These are phyloP conservation scores for Pachysandra terminalis DNA, from an alignment of 164 flowering plant genomes.

Conservation along the genomic window DNA sequence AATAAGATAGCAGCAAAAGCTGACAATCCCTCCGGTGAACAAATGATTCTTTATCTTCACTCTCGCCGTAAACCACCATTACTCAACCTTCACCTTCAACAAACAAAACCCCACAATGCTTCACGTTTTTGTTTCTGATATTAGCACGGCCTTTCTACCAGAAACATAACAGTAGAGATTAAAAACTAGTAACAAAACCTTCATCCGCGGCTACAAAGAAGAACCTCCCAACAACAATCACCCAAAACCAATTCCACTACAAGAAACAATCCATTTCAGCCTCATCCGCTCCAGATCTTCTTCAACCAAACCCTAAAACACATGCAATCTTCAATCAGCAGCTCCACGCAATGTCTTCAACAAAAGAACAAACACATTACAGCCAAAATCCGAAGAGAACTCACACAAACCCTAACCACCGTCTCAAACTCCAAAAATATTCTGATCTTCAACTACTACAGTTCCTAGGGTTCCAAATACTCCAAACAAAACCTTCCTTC, in stretches of 20 bases:
- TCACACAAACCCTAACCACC: not conserved
- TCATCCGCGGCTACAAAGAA: not conserved
- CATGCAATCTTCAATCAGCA: conserved; percentile 5
- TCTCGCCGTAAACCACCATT: conserved; percentile 21
- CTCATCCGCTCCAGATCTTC: conserved; percentile 32
- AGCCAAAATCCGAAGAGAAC: not conserved
- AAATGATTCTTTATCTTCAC: conserved; percentile 6
- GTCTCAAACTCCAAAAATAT: not conserved
- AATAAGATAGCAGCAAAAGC: conserved; percentile 9
- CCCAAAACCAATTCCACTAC: conserved; percentile 46
- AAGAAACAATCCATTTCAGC: conserved; percentile 34
- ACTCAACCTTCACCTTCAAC: conserved; percentile 2
- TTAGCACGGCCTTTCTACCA: not conserved
- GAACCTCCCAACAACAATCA: conserved; percentile 24
- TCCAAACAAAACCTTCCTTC: not conserved
- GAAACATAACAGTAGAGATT: not conserved
- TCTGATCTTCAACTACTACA: not conserved
- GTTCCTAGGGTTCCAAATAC: conserved; percentile 7
- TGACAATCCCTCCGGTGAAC: not conserved
- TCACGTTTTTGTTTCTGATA: not conserved
- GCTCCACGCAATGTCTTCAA: not conserved
- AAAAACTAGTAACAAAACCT: not conserved
- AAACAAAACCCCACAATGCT: conserved; percentile 7
- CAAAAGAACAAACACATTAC: not conserved
- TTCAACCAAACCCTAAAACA: conserved; percentile 23